A percentile compares a stretch with the other conserved stretches of the same genome.
These are phyloP conservation scores for Vigna reflexopilosa DNA, from an alignment of 306 rosid genomes.

Conservation along the genomic window DNA sequence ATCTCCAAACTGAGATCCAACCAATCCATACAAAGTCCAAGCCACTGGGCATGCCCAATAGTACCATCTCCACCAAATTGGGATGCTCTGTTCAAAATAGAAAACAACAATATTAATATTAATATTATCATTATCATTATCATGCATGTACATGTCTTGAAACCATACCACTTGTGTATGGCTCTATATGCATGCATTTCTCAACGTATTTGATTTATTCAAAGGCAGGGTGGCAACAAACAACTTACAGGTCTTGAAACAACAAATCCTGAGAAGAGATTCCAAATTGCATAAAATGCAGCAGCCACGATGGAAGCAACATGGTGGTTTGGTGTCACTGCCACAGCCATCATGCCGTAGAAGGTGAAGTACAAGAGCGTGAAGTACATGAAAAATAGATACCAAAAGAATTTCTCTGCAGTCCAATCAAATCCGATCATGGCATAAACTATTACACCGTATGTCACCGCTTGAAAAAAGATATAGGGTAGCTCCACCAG, in stretches of 20 bases:
- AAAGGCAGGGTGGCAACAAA: not conserved
- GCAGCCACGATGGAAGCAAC: conserved; percentile 61
- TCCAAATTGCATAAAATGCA: conserved; percentile 66
- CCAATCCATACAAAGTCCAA: conserved; percentile 78
- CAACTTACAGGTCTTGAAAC: conserved; percentile 61
- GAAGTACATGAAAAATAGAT: conserved; percentile 64
- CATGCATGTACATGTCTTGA: no score
- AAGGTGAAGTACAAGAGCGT: conserved; percentile 68
- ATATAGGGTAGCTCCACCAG: conserved; percentile 64
- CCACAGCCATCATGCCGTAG: conserved; percentile 74
- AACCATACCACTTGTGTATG: no score
- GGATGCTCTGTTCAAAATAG: conserved; percentile 36
- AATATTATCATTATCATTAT: no score
- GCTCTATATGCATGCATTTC: not conserved
- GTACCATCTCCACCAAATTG: conserved; percentile 91
- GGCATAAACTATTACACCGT: conserved; percentile 63
- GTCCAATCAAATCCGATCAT: conserved; percentile 74
- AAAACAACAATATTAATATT: not conserved
- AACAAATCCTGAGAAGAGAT: conserved; percentile 69
- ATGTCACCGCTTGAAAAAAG: conserved; percentile 53
- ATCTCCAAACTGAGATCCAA: conserved; percentile 71
- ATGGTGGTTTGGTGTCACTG: conserved; percentile 66
- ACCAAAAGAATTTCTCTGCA: conserved; percentile 64
- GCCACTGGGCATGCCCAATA: conserved; percentile 80
- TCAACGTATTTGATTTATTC: not conserved